These are phyloP conservation scores for Malus domestica DNA, from an alignment of 306 rosid genomes.

Conservation along the genomic window DNA sequence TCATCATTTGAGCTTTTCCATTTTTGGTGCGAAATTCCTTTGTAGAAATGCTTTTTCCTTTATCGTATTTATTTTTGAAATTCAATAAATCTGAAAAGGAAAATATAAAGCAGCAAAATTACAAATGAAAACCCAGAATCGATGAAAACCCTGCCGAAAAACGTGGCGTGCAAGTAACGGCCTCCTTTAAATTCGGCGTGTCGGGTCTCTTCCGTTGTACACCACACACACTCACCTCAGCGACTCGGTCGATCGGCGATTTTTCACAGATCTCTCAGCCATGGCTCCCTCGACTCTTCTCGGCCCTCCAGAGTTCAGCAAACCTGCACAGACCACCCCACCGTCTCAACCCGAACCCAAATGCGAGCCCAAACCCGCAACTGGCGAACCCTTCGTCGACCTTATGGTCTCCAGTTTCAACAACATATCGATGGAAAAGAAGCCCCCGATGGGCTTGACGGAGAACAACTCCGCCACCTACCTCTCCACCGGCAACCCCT, in stretches of 20 bases:
- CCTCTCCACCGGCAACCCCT: constrained; percentile 51
- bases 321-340: background rate
- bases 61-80: too few species aligned
- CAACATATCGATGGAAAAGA: background rate
- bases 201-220: background rate
- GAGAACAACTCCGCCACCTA: constrained; percentile 40
- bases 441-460: constrained; percentile 22
- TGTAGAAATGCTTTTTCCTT: too few species aligned
- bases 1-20: too few species aligned
- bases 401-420: constrained; percentile 36
- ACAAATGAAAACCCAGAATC: too few species aligned
- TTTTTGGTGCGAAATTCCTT: too few species aligned
- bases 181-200: background rate
- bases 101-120: too few species aligned
- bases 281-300: constrained; percentile 48
- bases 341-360: background rate
- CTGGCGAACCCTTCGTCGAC: constrained; percentile 33
- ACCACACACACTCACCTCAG: background rate
- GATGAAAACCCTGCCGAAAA: background rate
- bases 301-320: constrained; percentile 54
- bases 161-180: background rate
- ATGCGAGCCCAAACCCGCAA: background rate
- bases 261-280: background rate
- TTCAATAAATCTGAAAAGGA: too few species aligned
- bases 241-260: background rate